Evolutionary conservation across 345 rosid species (phyloP), one percentile per base, ranked within the genome.

Genomic region (Combretum micranthum): DNA sequence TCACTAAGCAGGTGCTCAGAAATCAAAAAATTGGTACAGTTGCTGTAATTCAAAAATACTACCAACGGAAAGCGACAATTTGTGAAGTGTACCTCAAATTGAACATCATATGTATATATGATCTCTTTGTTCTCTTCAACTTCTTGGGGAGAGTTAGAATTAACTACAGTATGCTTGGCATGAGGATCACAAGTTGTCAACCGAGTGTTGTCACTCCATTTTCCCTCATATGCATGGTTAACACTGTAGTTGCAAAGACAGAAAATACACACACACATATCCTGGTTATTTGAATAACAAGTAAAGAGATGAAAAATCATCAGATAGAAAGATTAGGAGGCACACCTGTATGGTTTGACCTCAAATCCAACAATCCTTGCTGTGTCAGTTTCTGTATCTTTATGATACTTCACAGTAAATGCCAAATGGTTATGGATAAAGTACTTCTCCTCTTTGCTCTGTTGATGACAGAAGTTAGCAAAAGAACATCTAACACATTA

Each of bases 361-460:
- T 92, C 96, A 67, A 92, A 92, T 50, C 98, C 98, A 42, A 92
- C 98, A 69, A 92, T 92, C 69, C 98, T 86, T 23, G 96, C 87
- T 61, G 83, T 60, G 52, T 83, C 93, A 12, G 93, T 84, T 57
- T 81, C 83, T 15, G 44, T 3, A 72, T 92, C 98, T 59, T 73
- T 83, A 61, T 92, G 98, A 71, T 70, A 92, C 77, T 83, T 88
- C 73, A 92, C 96, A 4, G 83, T 81, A 71, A 92, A 88, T 50
- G 95, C 66, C 72, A 88, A 69, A 77, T 92, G 98, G 69, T 92
- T 92, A 72, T 92, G 86, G 74, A 92, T 77, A 68, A 92, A 88
- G 73, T 79, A 80, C 69, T 77, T 91, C 53, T 88, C 92, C 59
- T 88, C 95, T 75, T 88, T 91, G 75, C 78, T 80, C 96, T 91